phyloP scores from a whole-genome alignment of 352 stramenopile species.

The Lagenidium sp. region DNA sequence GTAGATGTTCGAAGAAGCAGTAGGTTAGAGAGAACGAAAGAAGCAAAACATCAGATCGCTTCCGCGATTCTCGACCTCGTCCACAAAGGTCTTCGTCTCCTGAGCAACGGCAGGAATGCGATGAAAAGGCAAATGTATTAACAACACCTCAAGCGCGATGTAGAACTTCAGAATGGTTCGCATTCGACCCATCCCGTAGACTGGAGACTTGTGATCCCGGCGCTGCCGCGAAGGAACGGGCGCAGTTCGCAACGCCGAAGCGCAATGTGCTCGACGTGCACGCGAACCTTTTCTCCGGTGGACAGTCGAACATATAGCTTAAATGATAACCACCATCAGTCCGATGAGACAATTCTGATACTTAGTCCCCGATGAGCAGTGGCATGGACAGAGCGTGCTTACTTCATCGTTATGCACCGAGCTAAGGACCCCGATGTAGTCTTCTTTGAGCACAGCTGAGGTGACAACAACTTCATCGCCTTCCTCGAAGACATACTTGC shows the following conservation, averaged over 20 bases:
- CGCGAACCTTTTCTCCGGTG: slow-evolving; percentile 53
- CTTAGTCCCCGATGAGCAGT: background rate
- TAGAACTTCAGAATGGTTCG: slow-evolving; percentile 49
- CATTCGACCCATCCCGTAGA: slow-evolving; percentile 51
- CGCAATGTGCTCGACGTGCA: slow-evolving; percentile 36
- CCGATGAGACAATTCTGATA: too few species aligned
- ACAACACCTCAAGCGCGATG: too few species aligned
- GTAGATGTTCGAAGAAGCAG: too few species aligned
- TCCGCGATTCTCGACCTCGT: too few species aligned
- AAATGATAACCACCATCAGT: background rate
- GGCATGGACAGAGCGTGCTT: background rate
- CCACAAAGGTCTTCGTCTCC: too few species aligned
- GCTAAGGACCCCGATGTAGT: slow-evolving; percentile 73
- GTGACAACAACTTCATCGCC: slow-evolving; percentile 69
- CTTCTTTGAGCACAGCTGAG: slow-evolving; percentile 47
- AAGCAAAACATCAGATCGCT: too few species aligned
- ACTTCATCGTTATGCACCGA: slow-evolving; percentile 66
- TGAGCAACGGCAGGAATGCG: too few species aligned
- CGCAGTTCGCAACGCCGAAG: slow-evolving; percentile 43
- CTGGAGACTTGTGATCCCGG: slow-evolving; percentile 35
- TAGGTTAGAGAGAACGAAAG: too few species aligned
- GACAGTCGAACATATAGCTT: slow-evolving; percentile 55
- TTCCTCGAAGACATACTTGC: slow-evolving; percentile 73
- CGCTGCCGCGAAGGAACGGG: slow-evolving; percentile 41
- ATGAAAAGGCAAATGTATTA: too few species aligned